phyloP scores from a whole-genome alignment of 1,284 basidiomycete genomes.

The Malassezia pachydermatis region DNA sequence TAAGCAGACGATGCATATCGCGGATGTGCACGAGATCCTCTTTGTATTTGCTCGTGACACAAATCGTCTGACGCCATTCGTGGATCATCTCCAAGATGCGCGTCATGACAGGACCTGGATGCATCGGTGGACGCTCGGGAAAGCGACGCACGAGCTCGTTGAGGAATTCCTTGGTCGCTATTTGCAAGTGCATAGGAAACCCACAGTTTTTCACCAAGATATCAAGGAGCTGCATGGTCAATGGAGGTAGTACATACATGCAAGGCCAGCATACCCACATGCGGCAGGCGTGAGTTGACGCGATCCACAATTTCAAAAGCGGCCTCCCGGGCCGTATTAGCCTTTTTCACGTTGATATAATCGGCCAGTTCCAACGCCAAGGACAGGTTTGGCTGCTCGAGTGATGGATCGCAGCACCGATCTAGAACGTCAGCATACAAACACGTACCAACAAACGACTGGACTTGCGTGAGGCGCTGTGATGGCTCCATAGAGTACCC shows the following conservation, averaged over 20 bases:
- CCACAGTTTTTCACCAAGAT: constrained; percentile 90
- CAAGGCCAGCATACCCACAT: constrained; percentile 68
- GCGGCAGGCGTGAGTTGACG: constrained; percentile 79
- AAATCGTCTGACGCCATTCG: constrained; percentile 90
- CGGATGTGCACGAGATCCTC: constrained; percentile 94
- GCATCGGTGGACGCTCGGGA: constrained; percentile 89
- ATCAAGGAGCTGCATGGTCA: constrained; percentile 61
- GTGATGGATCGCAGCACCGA: constrained; percentile 75
- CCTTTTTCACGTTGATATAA: constrained; percentile 86
- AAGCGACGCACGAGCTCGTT: constrained; percentile 97
- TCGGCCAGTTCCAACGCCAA: constrained; percentile 87
- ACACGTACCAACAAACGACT: constrained; percentile 29
- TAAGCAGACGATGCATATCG: constrained; percentile 91
- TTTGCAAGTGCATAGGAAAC: constrained; percentile 91
- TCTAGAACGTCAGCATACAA: constrained; percentile 46
- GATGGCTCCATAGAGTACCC: too few relatives aligned
- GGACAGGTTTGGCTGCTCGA: constrained; percentile 80
- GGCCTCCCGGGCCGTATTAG: constrained; percentile 88
- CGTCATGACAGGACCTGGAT: constrained; percentile 86
- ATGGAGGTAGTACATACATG: not conserved
- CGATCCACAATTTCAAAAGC: constrained; percentile 70
- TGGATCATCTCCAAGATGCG: constrained; percentile 87
- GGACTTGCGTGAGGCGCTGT: constrained; percentile 22
- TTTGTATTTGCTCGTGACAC: constrained; percentile 77
- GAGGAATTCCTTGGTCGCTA: constrained; percentile 96